phyloP scores from a whole-genome alignment of 306 rosid genomes.

The Fragaria ananassa region DNA sequence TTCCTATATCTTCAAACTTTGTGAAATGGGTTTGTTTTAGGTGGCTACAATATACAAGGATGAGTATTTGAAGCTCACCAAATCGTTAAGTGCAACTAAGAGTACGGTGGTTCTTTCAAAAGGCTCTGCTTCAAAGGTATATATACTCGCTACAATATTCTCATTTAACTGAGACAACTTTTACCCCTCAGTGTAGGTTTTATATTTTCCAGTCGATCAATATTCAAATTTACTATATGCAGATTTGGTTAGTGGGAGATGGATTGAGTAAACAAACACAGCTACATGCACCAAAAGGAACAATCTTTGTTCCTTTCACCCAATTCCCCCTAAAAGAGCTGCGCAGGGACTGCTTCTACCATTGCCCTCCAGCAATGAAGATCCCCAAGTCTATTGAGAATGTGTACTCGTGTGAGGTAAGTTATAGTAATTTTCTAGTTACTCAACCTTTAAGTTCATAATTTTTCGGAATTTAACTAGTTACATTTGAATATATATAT shows the following conservation, averaged over 20 bases:
- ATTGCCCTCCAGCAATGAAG: constrained; percentile 61
- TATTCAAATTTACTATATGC: neutral
- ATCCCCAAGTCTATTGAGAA: constrained; percentile 49
- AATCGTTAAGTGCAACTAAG: constrained; percentile 19
- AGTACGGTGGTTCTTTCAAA: constrained; percentile 36
- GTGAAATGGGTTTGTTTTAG: constrained; percentile 14
- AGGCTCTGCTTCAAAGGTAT: constrained; percentile 37
- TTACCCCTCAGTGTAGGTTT: neutral
- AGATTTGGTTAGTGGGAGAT: constrained; percentile 75
- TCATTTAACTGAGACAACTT: neutral
- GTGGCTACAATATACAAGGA: constrained; percentile 34
- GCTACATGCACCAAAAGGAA: constrained; percentile 54
- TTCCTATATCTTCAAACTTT: neutral
- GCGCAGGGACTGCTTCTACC: constrained; percentile 66
- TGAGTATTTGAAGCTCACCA: constrained; percentile 38
- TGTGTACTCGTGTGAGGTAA: constrained; percentile 77
- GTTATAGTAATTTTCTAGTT: neutral
- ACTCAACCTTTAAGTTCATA: neutral
- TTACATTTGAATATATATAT: neutral
- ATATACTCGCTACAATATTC: neutral
- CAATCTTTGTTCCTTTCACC: constrained; percentile 59
- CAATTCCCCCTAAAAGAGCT: constrained; percentile 59
- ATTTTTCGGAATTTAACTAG: neutral
- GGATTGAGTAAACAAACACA: constrained; percentile 43
- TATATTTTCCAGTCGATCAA: too few relatives aligned